Conservation (phyloP, 192 early-diverging fungal genomes). For the Entophlyctis luteolus region DNA sequence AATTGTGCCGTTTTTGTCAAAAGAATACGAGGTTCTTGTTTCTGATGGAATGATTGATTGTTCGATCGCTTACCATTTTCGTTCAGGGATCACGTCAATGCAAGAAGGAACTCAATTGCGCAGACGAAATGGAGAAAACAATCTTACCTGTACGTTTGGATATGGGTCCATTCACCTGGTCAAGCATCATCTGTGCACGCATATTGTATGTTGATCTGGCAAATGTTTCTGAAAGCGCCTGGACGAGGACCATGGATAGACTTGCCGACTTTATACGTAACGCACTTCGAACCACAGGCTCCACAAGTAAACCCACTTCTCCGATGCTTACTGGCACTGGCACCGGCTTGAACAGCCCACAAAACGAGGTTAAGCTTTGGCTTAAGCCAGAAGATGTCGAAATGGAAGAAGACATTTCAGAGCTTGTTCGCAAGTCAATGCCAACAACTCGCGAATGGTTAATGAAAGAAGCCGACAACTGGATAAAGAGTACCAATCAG, state of each 20-base stretch:
- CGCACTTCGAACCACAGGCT: background rate
- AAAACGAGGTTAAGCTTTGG: background rate
- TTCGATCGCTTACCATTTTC: too few relatives aligned
- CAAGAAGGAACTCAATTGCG: slow-evolving; percentile 18
- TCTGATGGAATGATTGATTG: too few relatives aligned
- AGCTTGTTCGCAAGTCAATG: background rate
- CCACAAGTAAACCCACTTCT: background rate
- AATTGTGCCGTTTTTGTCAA: background rate
- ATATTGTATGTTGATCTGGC: background rate
- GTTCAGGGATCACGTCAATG: slow-evolving; percentile 3
- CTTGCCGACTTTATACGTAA: background rate
- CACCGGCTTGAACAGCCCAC: background rate
- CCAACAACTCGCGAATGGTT: background rate
- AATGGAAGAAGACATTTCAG: background rate
- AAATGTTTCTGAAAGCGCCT: background rate
- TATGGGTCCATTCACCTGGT: slow-evolving; percentile 9
- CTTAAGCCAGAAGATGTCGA: background rate
- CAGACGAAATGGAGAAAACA: slow-evolving; percentile 12
- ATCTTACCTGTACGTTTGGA: slow-evolving; percentile 21
- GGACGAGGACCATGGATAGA: background rate
- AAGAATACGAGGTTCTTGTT: background rate
- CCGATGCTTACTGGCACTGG: background rate
- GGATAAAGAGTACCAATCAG: background rate
- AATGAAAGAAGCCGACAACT: background rate
- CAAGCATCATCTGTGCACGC: background rate